Base-by-base conservation (phyloP, 2,329 filamentous ascomycete species). In the Aureobasidium sp. region DNA sequence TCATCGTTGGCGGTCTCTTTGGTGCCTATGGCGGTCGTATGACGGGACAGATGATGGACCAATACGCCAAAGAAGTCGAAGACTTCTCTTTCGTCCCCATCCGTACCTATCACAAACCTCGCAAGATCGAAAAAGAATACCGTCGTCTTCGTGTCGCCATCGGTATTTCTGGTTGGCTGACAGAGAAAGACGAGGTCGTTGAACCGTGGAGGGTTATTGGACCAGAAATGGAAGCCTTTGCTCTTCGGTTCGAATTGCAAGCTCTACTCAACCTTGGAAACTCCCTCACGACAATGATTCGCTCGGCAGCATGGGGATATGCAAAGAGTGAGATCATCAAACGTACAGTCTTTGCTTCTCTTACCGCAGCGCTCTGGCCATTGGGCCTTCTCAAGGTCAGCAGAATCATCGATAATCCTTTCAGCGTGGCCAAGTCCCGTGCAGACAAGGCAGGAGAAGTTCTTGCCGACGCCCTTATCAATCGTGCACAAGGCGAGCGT, bases 11-110 rank as follows among this genome's bases (percentile, higher is more conserved):
- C 16, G 85, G 88, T 41, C 77, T 97, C 42, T 97, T 97, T 69
- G 94, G 94, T 9, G 90, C 94, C n/a, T 96, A 95, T 70, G 89
- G 89, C 47, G 86, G 87, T 1, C 84, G 87, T 39, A 92, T 96
- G 81, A 89, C 89, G 0, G 85, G 86, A 58, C 87, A 91, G 72
- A 90, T 92, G 80, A 89, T 97, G 81, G 90, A 96, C 66, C 81
- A 87, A n/a, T 96, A 95, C 71, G 83, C 88, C 11, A 86, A 86
- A 67, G 91, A 96, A 66, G 87, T 97, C 16, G 86, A 90, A 68
- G 92, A 97, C 70, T 96, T 97, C 73, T 90, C 85, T 0, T 90
- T 97, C 68, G 75, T 96, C 11, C 89, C 91, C 0, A 78, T 96
- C 16, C 83, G 85, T 58, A 81, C 82, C 15, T 71, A 77, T 34